Evolutionary conservation across 805 yeast species (phyloP).

Genomic region (Metschnikowia kofuensis): DNA sequence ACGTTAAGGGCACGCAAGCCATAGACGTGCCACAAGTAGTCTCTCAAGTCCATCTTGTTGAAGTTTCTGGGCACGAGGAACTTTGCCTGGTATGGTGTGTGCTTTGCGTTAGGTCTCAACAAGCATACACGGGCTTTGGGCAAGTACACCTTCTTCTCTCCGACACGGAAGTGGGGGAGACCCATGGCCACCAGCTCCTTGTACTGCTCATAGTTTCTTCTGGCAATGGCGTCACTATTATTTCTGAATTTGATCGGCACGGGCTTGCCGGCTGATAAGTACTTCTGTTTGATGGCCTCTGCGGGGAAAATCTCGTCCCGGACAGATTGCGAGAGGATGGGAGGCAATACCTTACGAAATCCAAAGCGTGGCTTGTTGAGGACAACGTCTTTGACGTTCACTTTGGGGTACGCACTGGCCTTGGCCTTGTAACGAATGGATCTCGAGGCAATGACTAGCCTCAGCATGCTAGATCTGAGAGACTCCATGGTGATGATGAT

Average conservation of each 20-base stretch:
- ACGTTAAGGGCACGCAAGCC: constrained; percentile 87
- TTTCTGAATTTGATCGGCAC: constrained; percentile 40
- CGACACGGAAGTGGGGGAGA: constrained; percentile 78
- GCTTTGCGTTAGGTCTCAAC: constrained; percentile 90
- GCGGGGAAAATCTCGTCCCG: constrained; percentile 41
- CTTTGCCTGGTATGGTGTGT: constrained; percentile 95
- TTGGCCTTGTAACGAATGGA: constrained; percentile 30
- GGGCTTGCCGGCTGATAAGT: constrained; percentile 38
- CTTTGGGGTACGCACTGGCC: constrained; percentile 36
- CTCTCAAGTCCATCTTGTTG: constrained; percentile 92
- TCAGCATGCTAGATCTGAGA: constrained; percentile 5
- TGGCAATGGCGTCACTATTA: constrained; percentile 34
- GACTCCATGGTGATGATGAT: constrained; percentile 2
- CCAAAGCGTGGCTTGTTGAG: constrained; percentile 39
- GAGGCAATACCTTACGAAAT: constrained; percentile 37
- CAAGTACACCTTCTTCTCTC: constrained; percentile 72
- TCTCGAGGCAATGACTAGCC: constrained; percentile 9
- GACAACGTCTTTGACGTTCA: constrained; percentile 37
- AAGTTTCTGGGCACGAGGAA: constrained; percentile 91
- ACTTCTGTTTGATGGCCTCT: constrained; percentile 31
- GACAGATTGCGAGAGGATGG: constrained; percentile 38
- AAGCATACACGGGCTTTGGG: constrained; percentile 82
- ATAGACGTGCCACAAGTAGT: constrained; percentile 85
- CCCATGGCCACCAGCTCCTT: constrained; percentile 57
- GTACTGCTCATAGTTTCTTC: constrained; percentile 37